Evolutionary conservation across 179 eudicot species (phyloP), one percentile per base, ranked within the genome.

Genomic region (Amaranthus tricolor): DNA sequence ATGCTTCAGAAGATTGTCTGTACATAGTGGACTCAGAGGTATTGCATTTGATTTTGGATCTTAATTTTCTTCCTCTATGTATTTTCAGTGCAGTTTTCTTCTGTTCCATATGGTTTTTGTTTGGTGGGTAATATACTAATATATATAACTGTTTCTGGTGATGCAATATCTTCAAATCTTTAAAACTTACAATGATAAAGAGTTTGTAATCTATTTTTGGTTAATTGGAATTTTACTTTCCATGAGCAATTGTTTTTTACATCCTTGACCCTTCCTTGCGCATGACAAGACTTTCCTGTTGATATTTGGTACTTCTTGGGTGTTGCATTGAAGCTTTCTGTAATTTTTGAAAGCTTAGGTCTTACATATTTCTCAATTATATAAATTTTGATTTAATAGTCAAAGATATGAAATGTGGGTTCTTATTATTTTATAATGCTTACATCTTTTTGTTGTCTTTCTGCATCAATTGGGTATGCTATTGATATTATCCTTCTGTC

Each of bases 21-120:
- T 95, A 90, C 81, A 76, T 95, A 80, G 91, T 87, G 79, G 99
- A 95, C 82, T 93, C 93, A 3, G 99, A 95, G 89, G 99, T 95
- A 86, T 58, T 74, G 48, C 40, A 50, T 19, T 51, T 17, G 14
- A 7, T 58, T 49, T 31, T 63, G 20, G 45, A 20, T 21, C n/a
- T 67, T 62, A 15, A 15, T 64, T 58, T 24, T 20, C 6, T 47
- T 45, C 31, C 12, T 16, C 11, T 31, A 45, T 40, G 8, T 47
- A 64, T 17, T 19, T 65, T 56, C 31, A 17, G 3, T 10, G n/a
- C 55, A 74, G 4, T 13, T 44, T 14, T 21, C 15, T 21, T 6
- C 12, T 52, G 14, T 21, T 50, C 45, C 40, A 31, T 31, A 2
- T 31, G 53, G 63, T 64, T 15, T 63, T 9, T 17, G 50, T 64